A percentile compares a stretch with the other conserved stretches of the same genome.
phyloP scores from a whole-genome alignment of 2,329 filamentous ascomycete species.

The Exophiala spinifera region DNA sequence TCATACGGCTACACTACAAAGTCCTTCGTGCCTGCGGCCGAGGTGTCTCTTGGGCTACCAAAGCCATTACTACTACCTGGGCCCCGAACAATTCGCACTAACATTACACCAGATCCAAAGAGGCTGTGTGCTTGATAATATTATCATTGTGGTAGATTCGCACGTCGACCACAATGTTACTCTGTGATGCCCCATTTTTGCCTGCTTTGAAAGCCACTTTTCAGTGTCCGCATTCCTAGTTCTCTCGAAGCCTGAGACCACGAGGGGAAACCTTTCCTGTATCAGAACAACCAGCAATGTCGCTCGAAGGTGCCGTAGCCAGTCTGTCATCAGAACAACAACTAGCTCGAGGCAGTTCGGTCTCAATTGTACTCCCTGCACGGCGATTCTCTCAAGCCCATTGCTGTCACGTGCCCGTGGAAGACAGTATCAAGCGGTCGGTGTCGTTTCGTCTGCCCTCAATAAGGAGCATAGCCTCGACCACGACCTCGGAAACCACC shows the following conservation, averaged over 20 bases:
- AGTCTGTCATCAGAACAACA: neutral
- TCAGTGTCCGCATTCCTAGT: neutral
- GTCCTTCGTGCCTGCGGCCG: no score
- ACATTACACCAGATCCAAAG: neutral
- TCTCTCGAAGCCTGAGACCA: neutral
- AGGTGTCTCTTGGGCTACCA: no score
- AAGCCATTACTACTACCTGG: no score
- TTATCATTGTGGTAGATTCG: neutral
- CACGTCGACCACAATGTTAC: neutral
- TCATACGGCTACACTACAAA: no score
- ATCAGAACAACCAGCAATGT: neutral
- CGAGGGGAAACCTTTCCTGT: neutral
- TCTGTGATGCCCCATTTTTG: neutral
- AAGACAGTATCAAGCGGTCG: conserved; percentile 3
- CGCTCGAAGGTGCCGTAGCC: neutral
- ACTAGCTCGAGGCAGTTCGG: neutral
- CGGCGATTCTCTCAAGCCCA: neutral
- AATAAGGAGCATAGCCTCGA: conserved; percentile 53
- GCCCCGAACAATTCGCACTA: neutral
- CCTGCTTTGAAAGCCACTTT: neutral
- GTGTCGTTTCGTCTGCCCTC: conserved; percentile 16
- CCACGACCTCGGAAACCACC: conserved; percentile 42
- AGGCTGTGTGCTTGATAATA: neutral
- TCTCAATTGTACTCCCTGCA: neutral
- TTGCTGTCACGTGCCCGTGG: conserved; percentile 14